A percentile compares a stretch with the other conserved stretches of the same genome.
phyloP scores from a whole-genome alignment of 257 asterid species.

The Leonotis leonurus region DNA sequence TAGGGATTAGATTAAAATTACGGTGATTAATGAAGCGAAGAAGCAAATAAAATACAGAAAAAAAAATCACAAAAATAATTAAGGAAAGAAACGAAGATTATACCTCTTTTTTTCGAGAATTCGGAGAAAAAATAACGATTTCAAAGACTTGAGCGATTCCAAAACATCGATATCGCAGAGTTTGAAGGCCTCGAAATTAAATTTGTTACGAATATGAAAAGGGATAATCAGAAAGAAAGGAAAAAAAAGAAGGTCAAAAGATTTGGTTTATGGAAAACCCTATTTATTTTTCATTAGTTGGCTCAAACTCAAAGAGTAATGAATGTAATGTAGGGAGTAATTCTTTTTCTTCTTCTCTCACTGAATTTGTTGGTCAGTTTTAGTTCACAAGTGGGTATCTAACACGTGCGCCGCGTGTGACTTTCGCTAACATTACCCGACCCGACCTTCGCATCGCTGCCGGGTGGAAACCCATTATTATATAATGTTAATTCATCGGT shows the following conservation, averaged over 20 bases:
- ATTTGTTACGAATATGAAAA: neutral
- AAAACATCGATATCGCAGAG: neutral
- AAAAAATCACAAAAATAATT: slow-evolving; percentile 1
- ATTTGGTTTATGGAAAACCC: neutral
- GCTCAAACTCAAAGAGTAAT: neutral
- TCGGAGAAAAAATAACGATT: neutral
- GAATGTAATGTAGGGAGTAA: neutral
- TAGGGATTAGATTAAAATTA: slow-evolving; percentile 12
- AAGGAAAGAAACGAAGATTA: neutral
- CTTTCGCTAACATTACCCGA: neutral
- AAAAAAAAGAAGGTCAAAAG: neutral
- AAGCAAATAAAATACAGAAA: neutral
- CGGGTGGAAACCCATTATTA: neutral
- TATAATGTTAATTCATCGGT: neutral
- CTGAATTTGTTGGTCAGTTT: slow-evolving; percentile 16
- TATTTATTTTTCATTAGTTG: neutral
- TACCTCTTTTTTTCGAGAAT: slow-evolving; percentile 18
- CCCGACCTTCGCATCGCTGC: neutral
- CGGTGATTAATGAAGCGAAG: slow-evolving; percentile 20
- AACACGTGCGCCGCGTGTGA: slow-evolving; percentile 15
- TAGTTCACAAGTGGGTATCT: slow-evolving; percentile 19
- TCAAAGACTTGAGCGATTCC: neutral
- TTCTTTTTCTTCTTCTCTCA: neutral
- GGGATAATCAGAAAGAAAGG: neutral
- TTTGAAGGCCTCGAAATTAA: neutral